Conservation (phyloP, 495 filamentous ascomycete genomes). For the Apodospora peruviana region DNA sequence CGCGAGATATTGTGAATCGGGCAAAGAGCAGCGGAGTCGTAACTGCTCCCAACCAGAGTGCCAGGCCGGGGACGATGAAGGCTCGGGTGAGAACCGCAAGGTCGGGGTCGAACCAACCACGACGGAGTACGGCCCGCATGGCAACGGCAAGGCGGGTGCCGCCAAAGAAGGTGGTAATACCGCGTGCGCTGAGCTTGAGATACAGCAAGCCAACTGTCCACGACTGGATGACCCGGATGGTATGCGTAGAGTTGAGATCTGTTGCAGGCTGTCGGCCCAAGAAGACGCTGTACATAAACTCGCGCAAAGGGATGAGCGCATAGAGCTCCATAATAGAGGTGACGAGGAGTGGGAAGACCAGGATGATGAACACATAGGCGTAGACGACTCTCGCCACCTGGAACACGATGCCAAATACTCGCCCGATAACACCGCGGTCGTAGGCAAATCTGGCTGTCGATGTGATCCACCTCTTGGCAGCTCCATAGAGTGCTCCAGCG, state of each 20-base stretch:
- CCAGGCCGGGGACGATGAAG: conserved; percentile 67
- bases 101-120: conserved; percentile 80
- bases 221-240: conserved; percentile 82
- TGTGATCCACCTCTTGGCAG: conserved; percentile 23
- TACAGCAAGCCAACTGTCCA: conserved; percentile 95
- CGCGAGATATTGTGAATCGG: conserved; percentile 22
- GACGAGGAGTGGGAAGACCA: conserved; percentile 79
- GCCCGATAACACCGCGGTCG: conserved; percentile 29
- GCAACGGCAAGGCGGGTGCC: conserved; percentile 66
- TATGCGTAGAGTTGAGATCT: conserved; percentile 50
- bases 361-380: conserved; percentile 60
- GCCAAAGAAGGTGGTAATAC: conserved; percentile 56
- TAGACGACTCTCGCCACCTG: conserved; percentile 55
- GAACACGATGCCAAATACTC: conserved; percentile 13
- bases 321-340: conserved; percentile 84
- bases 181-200: conserved; percentile 73
- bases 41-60: conserved; percentile 56
- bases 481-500: conserved; percentile 37
- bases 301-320: conserved; percentile 81
- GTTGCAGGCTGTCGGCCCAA: background rate
- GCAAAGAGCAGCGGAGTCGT: conserved; percentile 44
- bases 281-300: conserved; percentile 54
- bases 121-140: conserved; percentile 66
- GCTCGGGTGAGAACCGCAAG: conserved; percentile 70
- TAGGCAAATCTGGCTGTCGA: conserved; percentile 23